Conservation (phyloP, 2,329 filamentous ascomycete species). For the Microdochium trichocladiopsis region DNA sequence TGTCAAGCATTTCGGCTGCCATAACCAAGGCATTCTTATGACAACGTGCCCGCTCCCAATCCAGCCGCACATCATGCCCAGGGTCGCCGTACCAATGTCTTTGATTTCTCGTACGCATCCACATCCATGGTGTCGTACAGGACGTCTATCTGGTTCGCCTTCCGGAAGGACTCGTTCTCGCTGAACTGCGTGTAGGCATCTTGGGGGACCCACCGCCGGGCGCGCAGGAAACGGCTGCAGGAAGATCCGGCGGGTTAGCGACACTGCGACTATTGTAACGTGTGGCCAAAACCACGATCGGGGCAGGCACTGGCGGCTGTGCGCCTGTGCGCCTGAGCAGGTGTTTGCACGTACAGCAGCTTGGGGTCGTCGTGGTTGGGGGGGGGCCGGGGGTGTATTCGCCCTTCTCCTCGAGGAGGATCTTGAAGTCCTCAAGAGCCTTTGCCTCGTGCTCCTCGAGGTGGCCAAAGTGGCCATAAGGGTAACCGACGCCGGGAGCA, state of each 20-base stretch:
- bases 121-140: conserved; percentile 85
- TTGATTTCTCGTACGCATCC: conserved; percentile 74
- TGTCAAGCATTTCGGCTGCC: too few species aligned
- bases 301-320: too few species aligned
- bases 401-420: conserved; percentile 54
- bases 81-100: conserved; percentile 56
- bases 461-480: conserved; percentile 74
- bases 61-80: conserved; percentile 6
- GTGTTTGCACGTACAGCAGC: conserved; percentile 50
- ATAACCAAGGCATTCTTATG: too few species aligned
- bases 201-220: conserved; percentile 69
- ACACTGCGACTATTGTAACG: background rate
- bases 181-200: conserved; percentile 81
- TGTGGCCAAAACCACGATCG: too few species aligned
- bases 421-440: conserved; percentile 67
- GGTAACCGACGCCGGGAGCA: conserved; percentile 44
- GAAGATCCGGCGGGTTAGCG: conserved; percentile 1
- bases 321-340: too few species aligned
- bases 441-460: conserved; percentile 61
- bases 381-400: conserved; percentile 51
- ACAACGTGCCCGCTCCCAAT: too few species aligned
- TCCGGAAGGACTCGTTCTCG: conserved; percentile 82
- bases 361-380: conserved; percentile 65
- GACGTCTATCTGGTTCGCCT: conserved; percentile 67
- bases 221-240: conserved; percentile 73